Evolutionary conservation across 2,329 filamentous ascomycete species (phyloP).

Genomic region (Cordyceps fumosorosea): DNA sequence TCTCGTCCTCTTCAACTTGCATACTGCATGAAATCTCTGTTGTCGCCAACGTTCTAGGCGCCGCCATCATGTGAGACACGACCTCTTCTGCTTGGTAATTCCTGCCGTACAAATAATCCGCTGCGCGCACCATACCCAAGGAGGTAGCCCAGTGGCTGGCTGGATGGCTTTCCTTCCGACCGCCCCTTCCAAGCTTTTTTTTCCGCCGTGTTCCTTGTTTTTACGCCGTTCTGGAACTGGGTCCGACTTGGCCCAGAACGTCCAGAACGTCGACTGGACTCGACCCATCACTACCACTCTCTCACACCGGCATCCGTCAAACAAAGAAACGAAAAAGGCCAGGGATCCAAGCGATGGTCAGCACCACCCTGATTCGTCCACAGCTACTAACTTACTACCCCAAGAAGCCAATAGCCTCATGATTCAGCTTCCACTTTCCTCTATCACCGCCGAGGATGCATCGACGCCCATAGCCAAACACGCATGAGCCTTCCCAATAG

Average conservation of each 20-base stretch:
- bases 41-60: not conserved
- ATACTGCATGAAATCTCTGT: not conserved
- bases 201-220: not conserved
- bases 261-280: slow-evolving; percentile 3
- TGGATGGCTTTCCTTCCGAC: not conserved
- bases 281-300: not conserved
- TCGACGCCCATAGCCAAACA: not conserved
- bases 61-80: not conserved
- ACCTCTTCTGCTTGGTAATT: too few relatives aligned
- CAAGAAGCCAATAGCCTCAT: not conserved
- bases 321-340: not conserved
- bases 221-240: slow-evolving; percentile 5
- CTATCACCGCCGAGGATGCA: not conserved
- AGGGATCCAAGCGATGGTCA: too few relatives aligned
- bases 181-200: slow-evolving; percentile 2
- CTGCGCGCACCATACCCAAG: too few relatives aligned
- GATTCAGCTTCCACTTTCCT: not conserved
- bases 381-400: too few relatives aligned
- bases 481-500: not conserved
- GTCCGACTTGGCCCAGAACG: not conserved
- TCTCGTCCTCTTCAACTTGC: not conserved
- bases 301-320: not conserved
- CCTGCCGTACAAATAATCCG: too few relatives aligned
- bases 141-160: not conserved
- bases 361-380: too few relatives aligned